Conservation (phyloP, 345 rosid genomes). For the Turritis glabra region DNA sequence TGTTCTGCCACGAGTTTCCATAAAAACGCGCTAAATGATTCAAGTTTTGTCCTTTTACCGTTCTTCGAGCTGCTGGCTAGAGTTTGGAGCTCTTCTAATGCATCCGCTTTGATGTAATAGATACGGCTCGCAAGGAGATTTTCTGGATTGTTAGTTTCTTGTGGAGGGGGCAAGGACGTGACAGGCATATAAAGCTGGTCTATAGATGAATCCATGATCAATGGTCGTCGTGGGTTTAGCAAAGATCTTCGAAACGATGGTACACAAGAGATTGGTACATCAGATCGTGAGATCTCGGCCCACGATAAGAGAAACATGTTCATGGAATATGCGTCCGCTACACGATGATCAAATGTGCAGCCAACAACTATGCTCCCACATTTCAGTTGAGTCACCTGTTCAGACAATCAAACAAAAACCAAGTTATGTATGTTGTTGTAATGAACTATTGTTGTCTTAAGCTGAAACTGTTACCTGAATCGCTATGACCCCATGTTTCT, state of each 20-base stretch:
- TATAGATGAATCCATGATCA: conserved; percentile 37
- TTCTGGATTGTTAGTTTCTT: conserved; percentile 19
- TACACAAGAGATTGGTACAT: conserved; percentile 38
- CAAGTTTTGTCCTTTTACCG: conserved; percentile 56
- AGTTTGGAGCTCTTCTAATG: conserved; percentile 43
- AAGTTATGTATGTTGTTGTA: conserved; percentile 15
- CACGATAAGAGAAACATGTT: conserved; percentile 76
- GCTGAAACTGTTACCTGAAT: conserved; percentile 57
- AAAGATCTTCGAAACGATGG: conserved; percentile 68
- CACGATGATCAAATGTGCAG: conserved; percentile 76
- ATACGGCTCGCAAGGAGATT: conserved; percentile 56
- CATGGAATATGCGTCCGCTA: conserved; percentile 71
- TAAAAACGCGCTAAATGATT: conserved; percentile 61
- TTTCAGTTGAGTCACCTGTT: conserved; percentile 60
- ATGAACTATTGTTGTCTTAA: background rate
- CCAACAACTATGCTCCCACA: conserved; percentile 72
- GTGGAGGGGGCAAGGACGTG: conserved; percentile 51
- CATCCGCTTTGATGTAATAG: conserved; percentile 47
- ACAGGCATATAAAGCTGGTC: conserved; percentile 57
- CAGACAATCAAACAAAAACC: background rate
- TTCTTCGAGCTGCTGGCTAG: conserved; percentile 40
- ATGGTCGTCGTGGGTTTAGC: conserved; percentile 55
- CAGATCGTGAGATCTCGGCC: conserved; percentile 58
- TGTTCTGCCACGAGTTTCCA: conserved; percentile 68
- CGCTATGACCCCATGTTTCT: conserved; percentile 59